Percentiles rank a stretch among this genome's conserved stretches.
These are phyloP conservation scores for Melampsora americana DNA, from an alignment of 1,284 basidiomycete species.

Conservation along the genomic window DNA sequence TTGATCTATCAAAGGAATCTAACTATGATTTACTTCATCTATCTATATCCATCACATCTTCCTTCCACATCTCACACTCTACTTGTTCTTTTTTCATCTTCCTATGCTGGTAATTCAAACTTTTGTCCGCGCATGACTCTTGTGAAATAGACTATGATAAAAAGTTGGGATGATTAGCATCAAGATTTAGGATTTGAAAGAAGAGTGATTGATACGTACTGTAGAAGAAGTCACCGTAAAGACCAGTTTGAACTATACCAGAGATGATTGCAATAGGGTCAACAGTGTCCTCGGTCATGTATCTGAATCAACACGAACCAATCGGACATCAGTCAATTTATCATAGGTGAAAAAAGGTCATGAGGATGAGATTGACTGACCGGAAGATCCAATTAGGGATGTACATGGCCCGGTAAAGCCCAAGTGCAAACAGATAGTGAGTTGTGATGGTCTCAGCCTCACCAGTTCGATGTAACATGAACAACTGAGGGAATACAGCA, in stretches of 20 bases:
- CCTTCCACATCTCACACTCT: too few species aligned
- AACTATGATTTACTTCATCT: too few species aligned
- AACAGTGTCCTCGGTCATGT: constrained; percentile 73
- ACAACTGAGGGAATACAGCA: constrained; percentile 93
- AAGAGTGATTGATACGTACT: constrained; percentile 55
- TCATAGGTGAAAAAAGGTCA: not conserved
- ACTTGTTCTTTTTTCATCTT: too few species aligned
- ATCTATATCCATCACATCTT: too few species aligned
- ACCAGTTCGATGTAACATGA: constrained; percentile 96
- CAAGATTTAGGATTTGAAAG: not conserved
- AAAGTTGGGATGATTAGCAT: not conserved
- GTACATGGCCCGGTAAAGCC: constrained; percentile 87
- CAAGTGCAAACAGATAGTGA: constrained; percentile 94
- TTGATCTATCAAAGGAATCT: too few species aligned
- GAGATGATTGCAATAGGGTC: constrained; percentile 93
- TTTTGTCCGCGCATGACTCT: constrained; percentile 37
- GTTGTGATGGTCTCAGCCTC: constrained; percentile 99
- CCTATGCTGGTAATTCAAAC: constrained; percentile 37
- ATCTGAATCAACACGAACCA: constrained; percentile 59
- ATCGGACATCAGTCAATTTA: not conserved
- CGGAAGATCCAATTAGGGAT: constrained; percentile 99
- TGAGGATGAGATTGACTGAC: constrained; percentile 58
- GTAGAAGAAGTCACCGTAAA: constrained; percentile 76
- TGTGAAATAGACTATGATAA: constrained; percentile 32
- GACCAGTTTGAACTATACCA: constrained; percentile 89